Evolutionary conservation across 139 green algal species (phyloP), one percentile per base, ranked within the genome.

Genomic region (Chlamydomonas schloesseri): DNA sequence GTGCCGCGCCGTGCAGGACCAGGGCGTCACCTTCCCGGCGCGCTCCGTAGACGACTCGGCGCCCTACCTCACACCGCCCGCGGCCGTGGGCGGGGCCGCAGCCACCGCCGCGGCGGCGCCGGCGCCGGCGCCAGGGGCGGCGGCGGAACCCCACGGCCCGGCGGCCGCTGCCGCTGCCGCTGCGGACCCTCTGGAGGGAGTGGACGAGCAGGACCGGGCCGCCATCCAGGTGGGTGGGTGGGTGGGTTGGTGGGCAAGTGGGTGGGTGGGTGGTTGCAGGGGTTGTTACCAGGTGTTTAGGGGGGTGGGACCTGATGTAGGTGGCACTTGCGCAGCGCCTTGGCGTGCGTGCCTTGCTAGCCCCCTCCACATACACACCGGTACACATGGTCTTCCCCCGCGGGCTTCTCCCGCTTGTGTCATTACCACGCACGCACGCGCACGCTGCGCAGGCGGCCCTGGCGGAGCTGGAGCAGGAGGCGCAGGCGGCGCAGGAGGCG

Each of bases 11-110:
- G n/a, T n/a, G 20, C 82, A 92, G 89, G 89, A 93, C 60, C 82
- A 87, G 1, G 91, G 91, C 24, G 68, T 91, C 0, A 89, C 92
- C 85, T 94, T 94, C 75, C 91, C 91, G 17, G 91, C 90, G 18
- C 84, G 88, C 0, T 64, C 47, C 5, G 23, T 64, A 0, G 74
- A 74, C 26, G 77, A 89, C 4, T 50, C 65, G 5, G 81, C 71
- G 33, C 91, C 91, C 37, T 87, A 92, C 72, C 81, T 90, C 67
- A 89, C 85, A 8, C 81, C 88, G 0, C 89, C 79, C 24, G 64
- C 60, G 70, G 9, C 65, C 28, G 37, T 72, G 46, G 14, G 21
- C 28, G 37, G 46, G 64, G 73, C 81, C 62, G 31, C 68, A 5
- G 64, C 50, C 2, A 13, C 80, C 13, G 64, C 36, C 6, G 78